Conservation (phyloP, 1,284 basidiomycete genomes). For the Marasmius oreades region DNA sequence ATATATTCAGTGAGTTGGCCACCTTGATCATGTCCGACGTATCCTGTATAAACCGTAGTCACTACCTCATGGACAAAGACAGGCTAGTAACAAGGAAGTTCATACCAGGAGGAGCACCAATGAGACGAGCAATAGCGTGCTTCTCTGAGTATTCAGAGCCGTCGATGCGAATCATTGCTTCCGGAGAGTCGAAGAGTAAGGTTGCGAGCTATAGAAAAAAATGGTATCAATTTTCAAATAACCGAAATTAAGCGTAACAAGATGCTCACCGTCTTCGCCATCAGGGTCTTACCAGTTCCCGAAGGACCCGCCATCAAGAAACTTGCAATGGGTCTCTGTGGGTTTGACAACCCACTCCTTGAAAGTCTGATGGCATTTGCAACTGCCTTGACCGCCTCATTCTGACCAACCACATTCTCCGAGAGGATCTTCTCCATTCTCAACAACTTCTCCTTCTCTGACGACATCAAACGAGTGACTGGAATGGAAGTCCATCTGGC, state of each 20-base stretch:
- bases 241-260: conserved; percentile 13
- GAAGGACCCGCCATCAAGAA: conserved; percentile 95
- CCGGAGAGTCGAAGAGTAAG: conserved; percentile 85
- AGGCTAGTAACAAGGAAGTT: not conserved
- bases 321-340: conserved; percentile 85
- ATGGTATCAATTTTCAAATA: conserved; percentile 13
- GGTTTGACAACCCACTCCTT: conserved; percentile 83
- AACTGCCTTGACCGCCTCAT: conserved; percentile 84
- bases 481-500: conserved; percentile 91
- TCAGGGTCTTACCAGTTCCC: conserved; percentile 85
- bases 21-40: conserved; percentile 89
- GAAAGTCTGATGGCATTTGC: conserved; percentile 91
- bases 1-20: conserved; percentile 93
- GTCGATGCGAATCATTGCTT: conserved; percentile 90
- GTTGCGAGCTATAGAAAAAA: conserved; percentile 65
- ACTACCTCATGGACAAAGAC: conserved; percentile 63
- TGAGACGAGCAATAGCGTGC: conserved; percentile 86
- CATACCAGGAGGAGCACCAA: conserved; percentile 72
- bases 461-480: conserved; percentile 82
- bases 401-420: conserved; percentile 82
- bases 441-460: conserved; percentile 89
- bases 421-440: conserved; percentile 70
- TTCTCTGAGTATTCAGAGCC: conserved; percentile 93
- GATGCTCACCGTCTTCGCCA: conserved; percentile 80
- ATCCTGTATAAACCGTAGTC: conserved; percentile 78